Evolutionary conservation across 2,329 filamentous ascomycete genomes (phyloP).

Genomic region (Aureobasidium sp.): DNA sequence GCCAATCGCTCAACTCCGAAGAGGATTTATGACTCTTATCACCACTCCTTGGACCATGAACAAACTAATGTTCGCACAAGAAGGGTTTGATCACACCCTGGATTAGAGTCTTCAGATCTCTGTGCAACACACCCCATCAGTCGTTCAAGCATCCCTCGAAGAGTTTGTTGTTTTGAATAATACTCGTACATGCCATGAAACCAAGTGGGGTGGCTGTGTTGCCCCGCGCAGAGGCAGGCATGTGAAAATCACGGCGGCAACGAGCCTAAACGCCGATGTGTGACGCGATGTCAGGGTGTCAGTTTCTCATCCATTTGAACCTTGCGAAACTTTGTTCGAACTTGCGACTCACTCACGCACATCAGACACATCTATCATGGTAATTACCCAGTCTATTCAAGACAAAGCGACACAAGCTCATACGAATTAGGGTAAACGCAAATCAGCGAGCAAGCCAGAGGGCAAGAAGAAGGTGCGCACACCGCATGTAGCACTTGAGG

Average conservation of each 20-base stretch:
- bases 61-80: not conserved
- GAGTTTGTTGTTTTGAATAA: not conserved
- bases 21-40: no score
- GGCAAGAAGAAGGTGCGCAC: slow-evolving; percentile 67
- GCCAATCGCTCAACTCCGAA: slow-evolving; percentile 6
- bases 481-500: not conserved
- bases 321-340: not conserved
- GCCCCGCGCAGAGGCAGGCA: not conserved
- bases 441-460: slow-evolving; percentile 70
- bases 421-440: slow-evolving; percentile 70
- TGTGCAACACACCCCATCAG: not conserved
- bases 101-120: not conserved
- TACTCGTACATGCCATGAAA: not conserved
- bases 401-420: not conserved
- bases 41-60: not conserved
- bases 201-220: not conserved
- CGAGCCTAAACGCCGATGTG: not conserved
- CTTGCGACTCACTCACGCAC: not conserved
- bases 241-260: not conserved
- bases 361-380: not conserved
- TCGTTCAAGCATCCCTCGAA: not conserved
- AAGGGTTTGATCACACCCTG: not conserved
- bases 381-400: not conserved
- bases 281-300: not conserved
- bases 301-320: not conserved